Evolutionary conservation across 306 rosid genomes (phyloP).

Genomic region (Sicyos baderoa): DNA sequence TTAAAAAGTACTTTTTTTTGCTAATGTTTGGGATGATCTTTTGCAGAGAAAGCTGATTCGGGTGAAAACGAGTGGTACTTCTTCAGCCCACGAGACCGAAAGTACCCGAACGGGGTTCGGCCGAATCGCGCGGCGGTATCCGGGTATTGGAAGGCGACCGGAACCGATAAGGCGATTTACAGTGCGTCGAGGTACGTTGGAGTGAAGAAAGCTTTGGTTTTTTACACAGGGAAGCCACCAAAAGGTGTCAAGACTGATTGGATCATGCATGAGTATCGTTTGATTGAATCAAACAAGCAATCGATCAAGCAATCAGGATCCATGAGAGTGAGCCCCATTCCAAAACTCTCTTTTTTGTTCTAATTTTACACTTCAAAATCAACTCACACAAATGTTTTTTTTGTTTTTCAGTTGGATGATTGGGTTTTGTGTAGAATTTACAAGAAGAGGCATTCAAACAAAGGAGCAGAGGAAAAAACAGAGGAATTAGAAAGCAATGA

Average conservation of each 20-base stretch:
- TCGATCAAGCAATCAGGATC: slow-evolving; percentile 36
- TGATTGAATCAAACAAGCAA: slow-evolving; percentile 38
- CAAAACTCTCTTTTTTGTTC: not conserved
- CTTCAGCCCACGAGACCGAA: slow-evolving; percentile 22
- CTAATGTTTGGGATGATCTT: not conserved
- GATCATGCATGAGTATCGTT: slow-evolving; percentile 70
- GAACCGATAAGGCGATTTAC: slow-evolving; percentile 64
- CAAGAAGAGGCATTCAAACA: slow-evolving; percentile 57
- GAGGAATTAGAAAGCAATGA: slow-evolving; percentile 34
- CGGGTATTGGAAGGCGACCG: slow-evolving; percentile 83
- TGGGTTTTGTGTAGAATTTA: slow-evolving; percentile 97
- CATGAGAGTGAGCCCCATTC: slow-evolving; percentile 39
- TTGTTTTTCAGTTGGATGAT: slow-evolving; percentile 74
- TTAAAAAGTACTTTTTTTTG: too few species aligned
- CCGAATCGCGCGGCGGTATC: slow-evolving; percentile 66
- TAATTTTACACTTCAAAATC: not conserved
- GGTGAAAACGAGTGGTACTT: slow-evolving; percentile 70
- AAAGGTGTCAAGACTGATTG: slow-evolving; percentile 58
- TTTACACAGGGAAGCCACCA: slow-evolving; percentile 61
- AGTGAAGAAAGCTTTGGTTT: slow-evolving; percentile 63
- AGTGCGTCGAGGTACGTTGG: slow-evolving; percentile 53
- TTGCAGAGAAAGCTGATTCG: slow-evolving; percentile 46
- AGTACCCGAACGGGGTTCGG: slow-evolving; percentile 67
- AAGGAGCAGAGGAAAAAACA: slow-evolving; percentile 39
- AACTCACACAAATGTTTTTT: not conserved